Conservation (phyloP, 176 grass and related monocot species). For the Metroxylon sagu region DNA sequence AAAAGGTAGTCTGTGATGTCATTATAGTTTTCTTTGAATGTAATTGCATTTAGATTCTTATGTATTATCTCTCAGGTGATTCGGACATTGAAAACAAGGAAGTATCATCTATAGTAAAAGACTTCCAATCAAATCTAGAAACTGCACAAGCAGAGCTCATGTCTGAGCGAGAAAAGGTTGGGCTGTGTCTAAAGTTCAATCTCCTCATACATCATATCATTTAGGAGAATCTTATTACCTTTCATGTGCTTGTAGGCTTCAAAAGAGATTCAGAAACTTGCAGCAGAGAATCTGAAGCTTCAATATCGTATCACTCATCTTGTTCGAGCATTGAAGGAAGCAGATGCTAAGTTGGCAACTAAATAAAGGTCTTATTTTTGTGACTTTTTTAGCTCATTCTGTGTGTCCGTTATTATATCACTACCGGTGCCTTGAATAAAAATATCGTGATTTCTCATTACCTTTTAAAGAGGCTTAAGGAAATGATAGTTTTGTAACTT, state of each 20-base stretch:
- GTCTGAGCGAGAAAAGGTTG: constrained; percentile 10
- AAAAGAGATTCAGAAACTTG: constrained; percentile 3
- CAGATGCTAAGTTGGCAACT: background rate
- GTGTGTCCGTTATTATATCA: too few relatives aligned
- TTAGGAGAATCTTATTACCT: background rate
- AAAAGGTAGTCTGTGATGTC: constrained; percentile 3
- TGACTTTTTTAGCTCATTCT: too few relatives aligned
- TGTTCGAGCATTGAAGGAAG: constrained; percentile 6
- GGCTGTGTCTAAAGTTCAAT: background rate
- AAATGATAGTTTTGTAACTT: too few relatives aligned
- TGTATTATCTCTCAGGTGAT: constrained; percentile 3
- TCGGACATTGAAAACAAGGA: background rate
- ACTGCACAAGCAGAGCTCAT: constrained; percentile 7
- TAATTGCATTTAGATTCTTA: background rate
- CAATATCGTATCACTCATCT: constrained; percentile 9
- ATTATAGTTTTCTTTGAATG: background rate
- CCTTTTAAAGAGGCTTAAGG: too few relatives aligned
- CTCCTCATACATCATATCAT: background rate
- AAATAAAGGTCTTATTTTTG: background rate
- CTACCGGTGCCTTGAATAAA: too few relatives aligned
- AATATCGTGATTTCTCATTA: too few relatives aligned
- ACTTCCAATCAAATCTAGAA: constrained; percentile 18
- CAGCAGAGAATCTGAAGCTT: constrained; percentile 9
- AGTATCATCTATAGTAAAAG: constrained; percentile 4
- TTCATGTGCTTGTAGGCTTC: background rate